A percentile compares a stretch with the other conserved stretches of the same genome.
These are phyloP conservation scores for Roridomyces roridus DNA, from an alignment of 768 basidiomycete genomes.

Conservation along the genomic window DNA sequence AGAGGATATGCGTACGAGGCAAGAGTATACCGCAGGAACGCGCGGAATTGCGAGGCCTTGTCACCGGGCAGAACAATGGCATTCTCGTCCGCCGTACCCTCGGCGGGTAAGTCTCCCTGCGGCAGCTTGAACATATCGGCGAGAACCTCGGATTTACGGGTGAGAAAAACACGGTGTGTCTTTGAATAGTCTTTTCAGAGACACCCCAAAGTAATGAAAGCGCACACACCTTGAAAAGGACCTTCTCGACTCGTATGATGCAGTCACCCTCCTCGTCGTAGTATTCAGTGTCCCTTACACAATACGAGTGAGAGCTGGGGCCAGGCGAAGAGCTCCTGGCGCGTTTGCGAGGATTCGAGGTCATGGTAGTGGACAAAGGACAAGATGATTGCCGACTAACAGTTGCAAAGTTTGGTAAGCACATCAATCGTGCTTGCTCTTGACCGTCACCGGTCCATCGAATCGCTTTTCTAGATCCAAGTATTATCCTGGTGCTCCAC, in stretches of 20 bases:
- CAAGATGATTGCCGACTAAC: too few species aligned
- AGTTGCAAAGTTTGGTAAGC: too few species aligned
- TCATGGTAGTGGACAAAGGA: too few species aligned
- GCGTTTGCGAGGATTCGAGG: too few species aligned
- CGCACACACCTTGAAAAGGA: neutral
- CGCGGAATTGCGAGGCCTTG: neutral
- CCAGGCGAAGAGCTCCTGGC: too few species aligned
- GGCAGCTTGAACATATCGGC: neutral
- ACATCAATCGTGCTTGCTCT: too few species aligned
- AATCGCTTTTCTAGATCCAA: too few species aligned
- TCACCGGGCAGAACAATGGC: neutral
- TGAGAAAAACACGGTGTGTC: neutral
- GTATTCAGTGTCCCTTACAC: neutral
- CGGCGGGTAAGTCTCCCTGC: neutral
- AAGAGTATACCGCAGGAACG: neutral
- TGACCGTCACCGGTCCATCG: too few species aligned
- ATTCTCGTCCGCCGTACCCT: neutral
- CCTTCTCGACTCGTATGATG: too few species aligned
- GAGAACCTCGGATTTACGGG: neutral
- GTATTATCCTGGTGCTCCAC: too few species aligned
- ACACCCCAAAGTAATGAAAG: neutral
- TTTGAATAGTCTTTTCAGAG: neutral
- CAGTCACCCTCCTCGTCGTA: neutral
- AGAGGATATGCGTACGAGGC: too few species aligned
- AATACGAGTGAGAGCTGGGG: too few species aligned